Evolutionary conservation across 495 filamentous ascomycete species (phyloP).

Genomic region (Lepraria neglecta): DNA sequence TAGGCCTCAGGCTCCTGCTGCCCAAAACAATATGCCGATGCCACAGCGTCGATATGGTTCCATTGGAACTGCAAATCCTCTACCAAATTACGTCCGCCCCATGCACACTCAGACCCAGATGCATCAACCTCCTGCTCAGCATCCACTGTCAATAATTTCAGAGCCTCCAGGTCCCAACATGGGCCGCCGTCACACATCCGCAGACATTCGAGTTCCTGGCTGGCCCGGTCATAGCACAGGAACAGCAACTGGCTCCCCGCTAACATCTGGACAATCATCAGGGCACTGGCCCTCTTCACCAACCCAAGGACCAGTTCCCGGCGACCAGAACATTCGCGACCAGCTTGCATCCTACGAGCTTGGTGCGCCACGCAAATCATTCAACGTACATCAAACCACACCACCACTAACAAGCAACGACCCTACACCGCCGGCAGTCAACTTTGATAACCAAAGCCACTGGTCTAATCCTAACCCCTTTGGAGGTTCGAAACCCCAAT

Average conservation of each 20-base stretch:
- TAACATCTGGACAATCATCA: constrained; percentile 63
- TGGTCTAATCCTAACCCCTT: constrained; percentile 48
- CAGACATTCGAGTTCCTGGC: constrained; percentile 85
- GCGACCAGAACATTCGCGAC: constrained; percentile 76
- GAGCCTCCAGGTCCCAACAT: constrained; percentile 65
- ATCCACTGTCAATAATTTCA: constrained; percentile 68
- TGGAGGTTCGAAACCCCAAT: constrained; percentile 39
- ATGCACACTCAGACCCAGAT: constrained; percentile 56
- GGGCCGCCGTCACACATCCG: constrained; percentile 84
- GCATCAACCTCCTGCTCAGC: constrained; percentile 52
- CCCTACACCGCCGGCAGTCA: constrained; percentile 41
- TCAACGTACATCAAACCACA: constrained; percentile 63
- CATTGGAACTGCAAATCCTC: constrained; percentile 67
- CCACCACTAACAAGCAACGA: constrained; percentile 53
- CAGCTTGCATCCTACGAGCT: constrained; percentile 79
- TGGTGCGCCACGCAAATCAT: constrained; percentile 50
- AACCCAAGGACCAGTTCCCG: constrained; percentile 55
- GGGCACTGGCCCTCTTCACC: constrained; percentile 82
- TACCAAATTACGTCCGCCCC: constrained; percentile 57
- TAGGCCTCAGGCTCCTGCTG: constrained; percentile 70
- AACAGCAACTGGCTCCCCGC: constrained; percentile 50
- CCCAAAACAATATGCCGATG: constrained; percentile 31
- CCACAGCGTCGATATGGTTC: constrained; percentile 46
- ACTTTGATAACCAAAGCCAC: constrained; percentile 49
- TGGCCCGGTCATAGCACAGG: constrained; percentile 57